phyloP scores from a whole-genome alignment of 1,139 yeast species.

The Saccharomyces pastorianus region DNA sequence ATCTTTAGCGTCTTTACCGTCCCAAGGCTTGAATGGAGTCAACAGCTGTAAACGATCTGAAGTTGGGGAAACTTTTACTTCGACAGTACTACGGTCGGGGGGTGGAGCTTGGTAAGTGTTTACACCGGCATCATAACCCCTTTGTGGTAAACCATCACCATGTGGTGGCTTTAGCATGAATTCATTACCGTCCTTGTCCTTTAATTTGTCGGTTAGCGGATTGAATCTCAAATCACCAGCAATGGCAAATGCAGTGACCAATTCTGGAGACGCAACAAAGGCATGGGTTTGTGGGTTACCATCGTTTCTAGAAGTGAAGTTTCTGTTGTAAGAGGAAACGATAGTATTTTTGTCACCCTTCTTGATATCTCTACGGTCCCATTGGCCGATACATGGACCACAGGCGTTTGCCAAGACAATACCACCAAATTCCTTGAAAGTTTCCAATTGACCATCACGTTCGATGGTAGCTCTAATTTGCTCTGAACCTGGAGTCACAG shows the following conservation, averaged over 20 bases:
- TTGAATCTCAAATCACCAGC: conserved; percentile 97
- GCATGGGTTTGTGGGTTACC: conserved; percentile 98
- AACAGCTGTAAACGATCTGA: conserved; percentile 85
- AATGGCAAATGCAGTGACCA: conserved; percentile 92
- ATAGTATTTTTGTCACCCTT: conserved; percentile 98
- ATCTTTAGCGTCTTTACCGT: conserved; percentile 84
- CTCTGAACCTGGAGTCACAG: conserved; percentile 98
- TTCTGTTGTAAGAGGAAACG: conserved; percentile 98
- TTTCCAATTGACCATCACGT: conserved; percentile 89
- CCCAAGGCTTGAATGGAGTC: conserved; percentile 90
- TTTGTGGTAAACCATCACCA: conserved; percentile 88
- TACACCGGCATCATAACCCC: conserved; percentile 90
- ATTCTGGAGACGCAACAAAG: conserved; percentile 96
- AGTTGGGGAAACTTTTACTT: conserved; percentile 72
- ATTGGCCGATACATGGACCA: conserved; percentile 99
- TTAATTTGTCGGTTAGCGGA: conserved; percentile 92
- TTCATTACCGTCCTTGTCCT: conserved; percentile 91
- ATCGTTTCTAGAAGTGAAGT: conserved; percentile 97
- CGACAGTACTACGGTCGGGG: conserved; percentile 66
- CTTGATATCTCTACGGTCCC: conserved; percentile 96
- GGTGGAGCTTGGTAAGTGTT: conserved; percentile 99
- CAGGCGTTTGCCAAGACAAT: conserved; percentile 95
- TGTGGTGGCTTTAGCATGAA: conserved; percentile 84
- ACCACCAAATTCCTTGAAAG: conserved; percentile 91
- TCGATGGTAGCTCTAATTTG: conserved; percentile 98